Conservation (phyloP, 192 early-diverging fungal genomes). For the Haplosporangium gracile region DNA sequence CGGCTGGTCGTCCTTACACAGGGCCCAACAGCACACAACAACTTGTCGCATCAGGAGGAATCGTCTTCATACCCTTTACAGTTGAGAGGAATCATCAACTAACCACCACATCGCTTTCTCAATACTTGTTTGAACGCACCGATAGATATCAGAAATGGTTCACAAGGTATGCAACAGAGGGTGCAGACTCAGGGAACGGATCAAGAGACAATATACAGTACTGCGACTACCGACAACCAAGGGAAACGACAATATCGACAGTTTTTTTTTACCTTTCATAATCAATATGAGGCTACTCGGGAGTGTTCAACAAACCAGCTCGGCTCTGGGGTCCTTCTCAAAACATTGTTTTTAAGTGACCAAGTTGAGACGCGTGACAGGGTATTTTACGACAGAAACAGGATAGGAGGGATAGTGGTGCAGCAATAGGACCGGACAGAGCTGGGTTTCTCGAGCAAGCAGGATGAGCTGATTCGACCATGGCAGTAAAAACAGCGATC, state of each 20-base stretch:
- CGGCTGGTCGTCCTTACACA: background rate
- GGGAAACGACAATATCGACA: background rate
- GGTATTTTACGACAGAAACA: background rate
- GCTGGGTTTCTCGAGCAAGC: background rate
- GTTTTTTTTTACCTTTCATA: background rate
- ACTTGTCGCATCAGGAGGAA: background rate
- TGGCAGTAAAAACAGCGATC: slow-evolving; percentile 1
- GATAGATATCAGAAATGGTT: slow-evolving; percentile 60
- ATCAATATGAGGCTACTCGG: background rate
- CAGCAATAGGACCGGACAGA: background rate
- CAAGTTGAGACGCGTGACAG: background rate
- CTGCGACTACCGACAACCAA: too few species aligned
- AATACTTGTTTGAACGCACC: background rate
- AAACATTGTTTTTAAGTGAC: background rate
- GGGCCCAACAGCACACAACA: background rate
- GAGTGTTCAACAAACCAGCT: background rate
- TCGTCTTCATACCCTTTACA: background rate
- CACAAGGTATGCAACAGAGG: slow-evolving; percentile 47
- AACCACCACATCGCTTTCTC: background rate
- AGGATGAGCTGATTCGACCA: background rate
- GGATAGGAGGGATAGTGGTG: background rate
- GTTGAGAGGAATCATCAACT: slow-evolving; percentile 10
- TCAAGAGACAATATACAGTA: background rate
- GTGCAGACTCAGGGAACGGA: background rate
- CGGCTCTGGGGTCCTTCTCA: background rate